phyloP scores from a whole-genome alignment of 495 filamentous ascomycete species.

The Glarea lozoyensis region DNA sequence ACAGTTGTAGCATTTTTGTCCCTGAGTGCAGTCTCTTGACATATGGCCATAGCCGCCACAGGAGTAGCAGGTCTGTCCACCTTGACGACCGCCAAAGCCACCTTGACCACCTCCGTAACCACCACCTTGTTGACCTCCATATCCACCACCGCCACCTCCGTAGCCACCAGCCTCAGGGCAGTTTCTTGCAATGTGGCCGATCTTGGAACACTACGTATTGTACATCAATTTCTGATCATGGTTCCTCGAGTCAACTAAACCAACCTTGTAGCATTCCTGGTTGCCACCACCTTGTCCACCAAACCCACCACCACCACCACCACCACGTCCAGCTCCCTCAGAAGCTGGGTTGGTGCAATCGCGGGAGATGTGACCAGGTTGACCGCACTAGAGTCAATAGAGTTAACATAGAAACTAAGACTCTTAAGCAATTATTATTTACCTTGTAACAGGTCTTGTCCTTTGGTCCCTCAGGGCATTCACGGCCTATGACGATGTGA shows the following conservation, averaged over 20 bases:
- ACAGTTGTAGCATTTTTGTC: conserved; percentile 99
- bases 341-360: conserved; percentile 64
- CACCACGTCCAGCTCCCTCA: conserved; percentile 37
- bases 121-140: conserved; percentile 30
- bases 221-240: conserved; percentile 3
- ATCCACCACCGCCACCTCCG: conserved; percentile 28
- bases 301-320: conserved; percentile 26
- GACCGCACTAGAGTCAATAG: conserved; percentile 48
- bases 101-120: conserved; percentile 42
- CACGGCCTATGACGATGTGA: conserved; percentile 48
- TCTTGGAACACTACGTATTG: conserved; percentile 64
- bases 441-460: conserved; percentile 90
- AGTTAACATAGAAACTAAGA: background rate
- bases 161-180: conserved; percentile 56
- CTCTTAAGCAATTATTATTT: background rate
- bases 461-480: conserved; percentile 82
- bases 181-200: conserved; percentile 96
- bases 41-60: conserved; percentile 96
- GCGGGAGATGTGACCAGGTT: conserved; percentile 83
- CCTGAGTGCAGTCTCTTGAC: conserved; percentile 90
- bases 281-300: too few relatives aligned
- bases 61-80: conserved; percentile 86
- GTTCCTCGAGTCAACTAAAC: background rate
- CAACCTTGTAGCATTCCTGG: conserved; percentile 82
- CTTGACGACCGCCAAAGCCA: conserved; percentile 34